These are phyloP conservation scores for Boletellus deceptivus DNA, from an alignment of 1,284 basidiomycete species.

Conservation along the genomic window DNA sequence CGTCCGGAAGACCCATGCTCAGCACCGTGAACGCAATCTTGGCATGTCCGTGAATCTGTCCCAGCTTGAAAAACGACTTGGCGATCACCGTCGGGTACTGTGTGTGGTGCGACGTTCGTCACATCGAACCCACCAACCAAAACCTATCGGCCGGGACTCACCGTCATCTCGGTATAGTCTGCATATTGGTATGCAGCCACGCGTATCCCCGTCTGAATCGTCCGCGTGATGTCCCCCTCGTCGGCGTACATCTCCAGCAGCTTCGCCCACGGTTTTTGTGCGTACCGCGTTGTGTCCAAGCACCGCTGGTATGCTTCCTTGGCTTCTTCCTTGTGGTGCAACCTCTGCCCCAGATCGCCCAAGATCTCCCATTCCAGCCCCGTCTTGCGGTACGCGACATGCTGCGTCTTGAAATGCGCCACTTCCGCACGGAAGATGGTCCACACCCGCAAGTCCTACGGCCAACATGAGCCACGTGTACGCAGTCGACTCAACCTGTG, in stretches of 20 bases:
- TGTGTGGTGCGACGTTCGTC: not conserved
- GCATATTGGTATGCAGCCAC: constrained; percentile 91
- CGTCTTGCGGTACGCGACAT: constrained; percentile 95
- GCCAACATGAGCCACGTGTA: not conserved
- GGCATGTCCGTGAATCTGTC: constrained; percentile 89
- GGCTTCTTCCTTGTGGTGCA: constrained; percentile 97
- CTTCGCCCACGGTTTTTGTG: constrained; percentile 88
- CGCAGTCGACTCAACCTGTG: no score
- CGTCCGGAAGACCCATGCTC: constrained; percentile 88
- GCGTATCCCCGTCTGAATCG: constrained; percentile 88
- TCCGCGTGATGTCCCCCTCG: constrained; percentile 88
- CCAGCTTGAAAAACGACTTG: constrained; percentile 88
- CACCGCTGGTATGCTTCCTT: constrained; percentile 97
- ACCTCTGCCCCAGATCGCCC: constrained; percentile 86
- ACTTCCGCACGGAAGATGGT: constrained; percentile 99
- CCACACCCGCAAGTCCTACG: constrained; percentile 90
- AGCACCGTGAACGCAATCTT: constrained; percentile 94
- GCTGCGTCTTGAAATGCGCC: constrained; percentile 98
- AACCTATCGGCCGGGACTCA: constrained; percentile 36
- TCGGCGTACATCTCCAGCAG: constrained; percentile 94
- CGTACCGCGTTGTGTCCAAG: constrained; percentile 84
- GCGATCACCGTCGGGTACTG: constrained; percentile 94
- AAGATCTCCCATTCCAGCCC: constrained; percentile 98
- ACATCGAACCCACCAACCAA: no score
- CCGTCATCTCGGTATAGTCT: constrained; percentile 82